phyloP scores from a whole-genome alignment of 2,329 filamentous ascomycete species.

The Fusarium liriodendri region DNA sequence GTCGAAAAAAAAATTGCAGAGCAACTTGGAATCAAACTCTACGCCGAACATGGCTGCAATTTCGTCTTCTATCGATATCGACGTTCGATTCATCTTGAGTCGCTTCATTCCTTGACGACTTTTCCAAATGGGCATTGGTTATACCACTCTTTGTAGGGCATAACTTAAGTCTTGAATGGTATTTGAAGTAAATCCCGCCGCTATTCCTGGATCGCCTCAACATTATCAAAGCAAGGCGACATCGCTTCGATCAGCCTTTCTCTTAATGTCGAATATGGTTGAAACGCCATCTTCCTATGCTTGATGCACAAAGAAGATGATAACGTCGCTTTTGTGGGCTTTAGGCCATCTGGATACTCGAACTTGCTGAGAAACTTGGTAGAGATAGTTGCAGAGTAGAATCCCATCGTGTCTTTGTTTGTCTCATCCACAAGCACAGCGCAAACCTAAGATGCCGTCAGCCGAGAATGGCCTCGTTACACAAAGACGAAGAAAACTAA shows the following conservation, averaged over 20 bases:
- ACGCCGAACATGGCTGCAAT: neutral
- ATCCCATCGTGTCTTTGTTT: conserved; percentile 33
- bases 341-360: conserved; percentile 29
- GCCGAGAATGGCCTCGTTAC: neutral
- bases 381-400: conserved; percentile 33
- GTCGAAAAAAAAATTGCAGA: too few relatives aligned
- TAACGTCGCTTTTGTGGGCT: neutral
- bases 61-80: neutral
- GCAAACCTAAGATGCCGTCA: conserved; percentile 18
- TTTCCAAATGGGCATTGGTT: neutral
- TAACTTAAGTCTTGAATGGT: neutral
- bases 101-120: neutral
- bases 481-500: neutral
- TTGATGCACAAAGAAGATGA: conserved; percentile 12
- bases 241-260: conserved; percentile 22
- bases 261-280: conserved; percentile 32
- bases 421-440: conserved; percentile 31
- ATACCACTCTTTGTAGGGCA: too few relatives aligned
- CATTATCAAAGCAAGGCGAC: neutral
- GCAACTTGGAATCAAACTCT: too few relatives aligned
- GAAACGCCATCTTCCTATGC: conserved; percentile 20
- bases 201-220: neutral
- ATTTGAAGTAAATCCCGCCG: rapidly evolving
- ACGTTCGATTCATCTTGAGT: neutral
- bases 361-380: conserved; percentile 38